These are phyloP conservation scores for Chlamydomonas reinhardtii DNA, from an alignment of 163 green algal species.

Conservation along the genomic window DNA sequence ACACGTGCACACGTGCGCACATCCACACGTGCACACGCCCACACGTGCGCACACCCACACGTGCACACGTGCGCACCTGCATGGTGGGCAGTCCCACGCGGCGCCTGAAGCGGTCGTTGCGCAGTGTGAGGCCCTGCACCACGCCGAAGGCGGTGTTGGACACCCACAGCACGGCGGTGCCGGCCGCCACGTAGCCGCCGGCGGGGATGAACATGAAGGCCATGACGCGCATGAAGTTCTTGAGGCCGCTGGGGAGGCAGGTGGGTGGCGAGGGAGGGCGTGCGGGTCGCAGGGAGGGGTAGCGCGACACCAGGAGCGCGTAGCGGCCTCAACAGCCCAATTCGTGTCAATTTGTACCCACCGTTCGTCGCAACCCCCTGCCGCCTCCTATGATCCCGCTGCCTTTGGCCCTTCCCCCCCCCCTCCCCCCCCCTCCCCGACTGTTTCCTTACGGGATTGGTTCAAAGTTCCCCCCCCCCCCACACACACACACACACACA, in stretches of 20 bases:
- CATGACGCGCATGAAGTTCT: constrained; percentile 41
- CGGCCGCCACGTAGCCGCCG: constrained; percentile 57
- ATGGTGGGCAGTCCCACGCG: constrained; percentile 52
- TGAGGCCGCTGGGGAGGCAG: constrained; percentile 11
- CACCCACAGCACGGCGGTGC: constrained; percentile 64
- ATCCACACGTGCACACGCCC: too few species aligned
- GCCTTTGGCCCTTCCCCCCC: too few species aligned
- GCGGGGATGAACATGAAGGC: constrained; percentile 59
- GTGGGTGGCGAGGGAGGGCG: background rate
- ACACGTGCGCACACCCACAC: too few species aligned
- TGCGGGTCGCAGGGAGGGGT: too few species aligned
- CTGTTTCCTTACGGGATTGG: too few species aligned
- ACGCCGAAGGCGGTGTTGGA: constrained; percentile 63
- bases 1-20: too few species aligned
- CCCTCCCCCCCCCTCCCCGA: too few species aligned
- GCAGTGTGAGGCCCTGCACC: constrained; percentile 38
- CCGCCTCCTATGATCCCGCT: too few species aligned
- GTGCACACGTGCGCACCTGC: constrained; percentile 3
- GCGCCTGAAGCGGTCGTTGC: constrained; percentile 7
- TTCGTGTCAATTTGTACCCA: too few species aligned
- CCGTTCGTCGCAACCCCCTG: too few species aligned
- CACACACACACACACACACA: background rate
- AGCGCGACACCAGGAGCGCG: too few species aligned
- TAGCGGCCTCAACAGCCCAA: too few species aligned
- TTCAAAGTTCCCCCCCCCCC: background rate